phyloP scores from a whole-genome alignment of 352 stramenopile species.

The Pythium insidiosum region DNA sequence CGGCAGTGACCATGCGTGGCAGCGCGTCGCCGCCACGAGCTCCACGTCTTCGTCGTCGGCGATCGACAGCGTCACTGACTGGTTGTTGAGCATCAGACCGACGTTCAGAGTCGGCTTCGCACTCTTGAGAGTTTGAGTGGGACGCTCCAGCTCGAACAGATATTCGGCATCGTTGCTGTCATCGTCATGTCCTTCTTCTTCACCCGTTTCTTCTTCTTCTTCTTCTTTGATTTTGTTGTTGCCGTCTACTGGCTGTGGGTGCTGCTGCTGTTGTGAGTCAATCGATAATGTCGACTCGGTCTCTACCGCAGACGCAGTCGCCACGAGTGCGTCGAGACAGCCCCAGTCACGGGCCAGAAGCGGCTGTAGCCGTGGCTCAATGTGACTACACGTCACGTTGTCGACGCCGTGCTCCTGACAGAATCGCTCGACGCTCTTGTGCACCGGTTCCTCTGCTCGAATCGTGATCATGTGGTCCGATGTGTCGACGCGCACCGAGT shows the following conservation, averaged over 20 bases:
- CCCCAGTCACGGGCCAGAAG: conserved; percentile 39
- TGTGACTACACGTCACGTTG: conserved; percentile 10
- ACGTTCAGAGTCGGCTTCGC: no score
- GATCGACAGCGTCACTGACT: not conserved
- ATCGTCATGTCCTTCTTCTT: not conserved
- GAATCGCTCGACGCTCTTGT: conserved; percentile 21
- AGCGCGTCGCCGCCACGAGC: conserved; percentile 31
- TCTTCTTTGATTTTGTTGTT: no score
- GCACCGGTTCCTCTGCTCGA: conserved; percentile 28
- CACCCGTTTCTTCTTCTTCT: no score
- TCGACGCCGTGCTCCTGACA: conserved; percentile 17
- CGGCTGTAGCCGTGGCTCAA: conserved; percentile 11
- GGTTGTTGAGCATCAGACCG: no score
- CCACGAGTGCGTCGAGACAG: conserved; percentile 15
- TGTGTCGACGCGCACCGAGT: no score
- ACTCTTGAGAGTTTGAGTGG: no score
- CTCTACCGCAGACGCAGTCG: no score
- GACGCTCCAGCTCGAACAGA: no score
- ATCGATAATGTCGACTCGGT: no score
- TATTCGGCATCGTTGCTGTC: not conserved
- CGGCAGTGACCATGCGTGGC: conserved; percentile 15
- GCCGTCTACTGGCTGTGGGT: no score
- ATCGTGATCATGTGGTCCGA: conserved; percentile 32
- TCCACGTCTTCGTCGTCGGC: conserved; percentile 20
- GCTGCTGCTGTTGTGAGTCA: no score